Evolutionary conservation across 108 stramenopile species (phyloP), one percentile per base, ranked within the genome.

Genomic region (Fragilariopsis cylindrus): DNA sequence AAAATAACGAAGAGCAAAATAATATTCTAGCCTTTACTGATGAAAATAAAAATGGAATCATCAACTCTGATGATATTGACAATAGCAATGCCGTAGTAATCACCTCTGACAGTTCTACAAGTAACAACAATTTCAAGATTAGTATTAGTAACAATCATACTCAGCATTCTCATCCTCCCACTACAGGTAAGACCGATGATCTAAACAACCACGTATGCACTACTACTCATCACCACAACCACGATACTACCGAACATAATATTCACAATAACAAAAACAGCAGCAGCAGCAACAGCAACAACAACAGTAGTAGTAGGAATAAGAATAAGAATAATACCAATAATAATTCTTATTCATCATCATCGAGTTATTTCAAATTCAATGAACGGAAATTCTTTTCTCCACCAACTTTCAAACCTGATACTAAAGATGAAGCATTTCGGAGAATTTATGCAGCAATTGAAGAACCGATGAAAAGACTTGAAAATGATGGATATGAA

Each of bases 381-480:
- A 15, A 63, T 44, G 62, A 63, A 63, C 62, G 15, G 45, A 63
- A 30, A 44, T 63, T 63, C 39, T 63, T 63, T 45, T 45, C 41
- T 13, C n/a, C 15, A 6, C 62, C 62, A 7, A 45, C 9, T 7
- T 63, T 63, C 40, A 9, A n/a, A 45, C 62, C 62, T 5, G 62
- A 45, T 4, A 63, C 46, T 44, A 63, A 63, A 41, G 30, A 63
- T 7, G 42, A 43, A 43, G 62, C 62, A n/a, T 63, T 63, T 45
- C 30, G 40, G 3, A 63, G 43, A 43, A 63, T 63, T 43, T 63
- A 63, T 63, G 62, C 62, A n/a, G 62, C 62, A 3, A 63, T 63
- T 3, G 62, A 63, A 43, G 40, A 41, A 9, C 62, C 62, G 15
- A 6, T 63, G 30, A 63, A 63, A 41, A 21, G 0, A n/a, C 62